Evolutionary conservation across 2,329 filamentous ascomycete species (phyloP).

Genomic region (Xylaria sp.): DNA sequence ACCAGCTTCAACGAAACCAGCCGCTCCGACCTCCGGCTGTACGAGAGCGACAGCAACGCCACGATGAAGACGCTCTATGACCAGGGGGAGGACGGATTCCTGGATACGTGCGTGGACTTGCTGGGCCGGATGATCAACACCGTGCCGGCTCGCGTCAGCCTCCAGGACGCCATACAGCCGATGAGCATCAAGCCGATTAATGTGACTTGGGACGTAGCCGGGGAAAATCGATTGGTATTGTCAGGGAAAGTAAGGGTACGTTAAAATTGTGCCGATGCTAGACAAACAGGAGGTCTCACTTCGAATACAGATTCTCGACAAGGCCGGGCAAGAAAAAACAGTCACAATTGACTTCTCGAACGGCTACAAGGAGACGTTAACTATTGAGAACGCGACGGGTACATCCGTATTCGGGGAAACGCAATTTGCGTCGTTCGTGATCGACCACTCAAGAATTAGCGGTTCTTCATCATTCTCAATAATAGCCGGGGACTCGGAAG

Average conservation of each 20-base stretch:
- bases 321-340: slow-evolving; percentile 11
- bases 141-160: slow-evolving; percentile 40
- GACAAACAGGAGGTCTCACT: background rate
- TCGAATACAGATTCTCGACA: slow-evolving; percentile 35
- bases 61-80: slow-evolving; percentile 45
- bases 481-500: slow-evolving; percentile 15
- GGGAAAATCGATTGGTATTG: slow-evolving; percentile 32
- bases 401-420: slow-evolving; percentile 40
- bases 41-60: slow-evolving; percentile 44
- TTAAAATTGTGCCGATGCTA: background rate
- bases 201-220: slow-evolving; percentile 42
- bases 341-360: slow-evolving; percentile 39
- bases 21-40: slow-evolving; percentile 46
- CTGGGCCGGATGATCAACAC: slow-evolving; percentile 45
- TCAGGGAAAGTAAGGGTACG: slow-evolving; percentile 43
- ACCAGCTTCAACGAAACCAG: slow-evolving; percentile 44
- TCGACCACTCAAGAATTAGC: slow-evolving; percentile 27
- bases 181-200: slow-evolving; percentile 44
- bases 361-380: slow-evolving; percentile 34
- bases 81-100: slow-evolving; percentile 40
- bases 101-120: slow-evolving; percentile 41
- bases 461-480: slow-evolving; percentile 37
- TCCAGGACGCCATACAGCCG: slow-evolving; percentile 40
- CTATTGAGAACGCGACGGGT: slow-evolving; percentile 34
- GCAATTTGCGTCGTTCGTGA: slow-evolving; percentile 38